Evolutionary conservation across 768 basidiomycete species (phyloP), one percentile per base, ranked within the genome.

Genomic region (Pleurotus ostreatus): DNA sequence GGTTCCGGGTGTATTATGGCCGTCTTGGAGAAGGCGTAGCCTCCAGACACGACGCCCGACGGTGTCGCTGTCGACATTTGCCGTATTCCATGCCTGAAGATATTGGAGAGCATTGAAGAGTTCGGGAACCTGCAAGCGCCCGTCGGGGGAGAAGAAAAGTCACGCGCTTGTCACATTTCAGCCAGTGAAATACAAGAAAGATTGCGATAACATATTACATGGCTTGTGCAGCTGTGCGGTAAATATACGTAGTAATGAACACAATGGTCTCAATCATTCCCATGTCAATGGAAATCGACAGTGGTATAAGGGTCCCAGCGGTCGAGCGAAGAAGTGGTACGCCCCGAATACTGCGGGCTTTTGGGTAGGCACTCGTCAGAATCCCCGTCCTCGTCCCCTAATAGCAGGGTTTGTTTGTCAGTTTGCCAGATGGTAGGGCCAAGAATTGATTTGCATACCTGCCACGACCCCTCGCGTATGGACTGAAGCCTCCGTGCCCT

Each of bases 321-420:
- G 41, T 44, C 20, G 22, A 43, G 22, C 44, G 39, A 18, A 20
- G 49, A 15, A 40, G 44, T 12, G 41, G 20, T 43, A 12, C 41
- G n/a, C 13, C 20, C 41, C 41, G 41, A 44, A 13, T 44, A 22
- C 26, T 55, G 34, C 47, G 43, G 23, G 49, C 54, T 58, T 57
- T 57, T 40, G 39, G 37, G 15, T 11, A n/a, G 41, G 8, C 30
- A 48, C 30, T 38, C 45, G 57, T 72, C 61, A 89, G 65, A 72
- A 89, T 44, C 92, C 92, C 63, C 92, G 86, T 61, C 88, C 92
- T 65, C 92, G 76, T 45, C 85, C 85, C 70, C 85, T 86, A 65
- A 55, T 46, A 55, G 8, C 7, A 54, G 25, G 55, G 18, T 22
- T 37, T 55, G 30, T 34, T 34, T 34, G 30, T 34, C 11, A 34